Evolutionary conservation across 768 basidiomycete genomes (phyloP).

Genomic region (Boletus huronensis): DNA sequence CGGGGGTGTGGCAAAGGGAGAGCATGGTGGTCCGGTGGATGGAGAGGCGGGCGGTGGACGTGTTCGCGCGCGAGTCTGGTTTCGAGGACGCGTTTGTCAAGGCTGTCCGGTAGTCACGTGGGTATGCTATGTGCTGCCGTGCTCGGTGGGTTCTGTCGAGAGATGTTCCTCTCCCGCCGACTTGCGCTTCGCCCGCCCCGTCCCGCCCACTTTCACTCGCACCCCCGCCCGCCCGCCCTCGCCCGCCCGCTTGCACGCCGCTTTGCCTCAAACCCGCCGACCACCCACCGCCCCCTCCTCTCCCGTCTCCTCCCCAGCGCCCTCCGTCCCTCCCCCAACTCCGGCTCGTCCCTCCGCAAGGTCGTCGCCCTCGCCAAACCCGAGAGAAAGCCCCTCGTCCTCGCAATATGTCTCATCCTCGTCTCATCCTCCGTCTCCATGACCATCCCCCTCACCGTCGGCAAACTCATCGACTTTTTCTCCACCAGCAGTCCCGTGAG

Average conservation of each 20-base stretch:
- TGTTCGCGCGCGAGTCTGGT: conserved; percentile 31
- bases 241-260: conserved; percentile 12
- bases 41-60: conserved; percentile 49
- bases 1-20: conserved; percentile 66
- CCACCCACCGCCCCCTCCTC: conserved; percentile 15
- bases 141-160: too few species aligned
- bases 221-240: neutral
- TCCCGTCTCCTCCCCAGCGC: conserved; percentile 30
- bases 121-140: neutral
- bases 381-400: conserved; percentile 70
- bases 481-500: conserved; percentile 63
- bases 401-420: conserved; percentile 76
- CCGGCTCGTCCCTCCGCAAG: conserved; percentile 66
- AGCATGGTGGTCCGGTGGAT: conserved; percentile 56
- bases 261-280: conserved; percentile 8
- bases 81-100: conserved; percentile 1
- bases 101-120: too few species aligned
- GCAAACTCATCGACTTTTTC: conserved; percentile 93
- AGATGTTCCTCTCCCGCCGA: neutral
- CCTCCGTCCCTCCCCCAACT: conserved; percentile 37
- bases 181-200: neutral
- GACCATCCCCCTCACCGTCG: conserved; percentile 90
- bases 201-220: neutral
- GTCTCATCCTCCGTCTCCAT: conserved; percentile 90
- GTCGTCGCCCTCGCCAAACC: conserved; percentile 77